These are phyloP conservation scores for Cenococcum geophilum DNA, from an alignment of 495 filamentous ascomycete species.

Conservation along the genomic window DNA sequence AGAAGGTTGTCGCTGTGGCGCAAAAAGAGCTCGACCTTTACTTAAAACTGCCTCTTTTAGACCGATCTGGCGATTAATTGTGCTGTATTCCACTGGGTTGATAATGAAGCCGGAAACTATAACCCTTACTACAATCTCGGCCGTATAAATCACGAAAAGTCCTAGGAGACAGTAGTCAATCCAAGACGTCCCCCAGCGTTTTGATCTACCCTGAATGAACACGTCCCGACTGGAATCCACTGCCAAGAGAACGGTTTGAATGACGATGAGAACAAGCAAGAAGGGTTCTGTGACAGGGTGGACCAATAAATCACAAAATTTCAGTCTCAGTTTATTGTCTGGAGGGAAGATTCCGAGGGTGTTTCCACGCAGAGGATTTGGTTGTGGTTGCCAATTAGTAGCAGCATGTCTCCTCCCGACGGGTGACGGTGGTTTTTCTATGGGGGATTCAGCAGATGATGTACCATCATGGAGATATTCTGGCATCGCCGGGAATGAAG, in stretches of 20 bases:
- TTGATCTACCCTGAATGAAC: conserved; percentile 45
- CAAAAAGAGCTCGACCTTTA: conserved; percentile 69
- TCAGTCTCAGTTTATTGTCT: conserved; percentile 64
- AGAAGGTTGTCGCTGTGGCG: conserved; percentile 66
- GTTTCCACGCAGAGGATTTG: conserved; percentile 83
- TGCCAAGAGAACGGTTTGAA: conserved; percentile 80
- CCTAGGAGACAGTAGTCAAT: conserved; percentile 76
- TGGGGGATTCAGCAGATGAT: conserved; percentile 41
- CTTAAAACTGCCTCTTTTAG: conserved; percentile 65
- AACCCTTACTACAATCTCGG: conserved; percentile 73
- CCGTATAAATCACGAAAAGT: conserved; percentile 85
- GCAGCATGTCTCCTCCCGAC: conserved; percentile 6
- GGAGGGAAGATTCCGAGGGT: conserved; percentile 79
- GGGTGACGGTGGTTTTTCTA: conserved; percentile 42
- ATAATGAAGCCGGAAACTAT: conserved; percentile 89
- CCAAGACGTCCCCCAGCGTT: conserved; percentile 57
- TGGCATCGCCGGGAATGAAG: conserved; percentile 51
- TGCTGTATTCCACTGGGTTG: conserved; percentile 81
- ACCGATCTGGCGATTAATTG: conserved; percentile 63
- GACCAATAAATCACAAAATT: conserved; percentile 81
- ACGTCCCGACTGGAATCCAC: conserved; percentile 71
- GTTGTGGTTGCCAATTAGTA: conserved; percentile 42
- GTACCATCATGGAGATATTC: conserved; percentile 53
- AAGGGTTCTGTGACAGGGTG: conserved; percentile 78
- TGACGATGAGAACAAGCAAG: conserved; percentile 78